Evolutionary conservation across 2,329 filamentous ascomycete genomes (phyloP).

Genomic region (Hymenoscyphus fraxineus): DNA sequence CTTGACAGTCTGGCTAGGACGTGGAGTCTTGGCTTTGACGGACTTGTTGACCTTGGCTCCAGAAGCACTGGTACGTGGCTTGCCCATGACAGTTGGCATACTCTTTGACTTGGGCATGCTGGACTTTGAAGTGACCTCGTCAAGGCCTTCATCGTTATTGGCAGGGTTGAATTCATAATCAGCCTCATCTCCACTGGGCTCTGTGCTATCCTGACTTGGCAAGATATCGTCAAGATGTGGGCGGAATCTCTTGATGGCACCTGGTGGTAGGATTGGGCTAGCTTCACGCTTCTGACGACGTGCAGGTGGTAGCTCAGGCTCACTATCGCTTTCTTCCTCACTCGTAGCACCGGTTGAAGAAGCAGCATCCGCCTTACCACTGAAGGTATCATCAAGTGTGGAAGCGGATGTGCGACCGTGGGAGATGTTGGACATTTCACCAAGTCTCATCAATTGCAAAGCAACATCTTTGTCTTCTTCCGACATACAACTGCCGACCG

Average conservation of each 20-base stretch:
- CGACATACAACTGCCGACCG: conserved; percentile 92
- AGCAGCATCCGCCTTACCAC: conserved; percentile 78
- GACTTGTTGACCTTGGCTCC: conserved; percentile 43
- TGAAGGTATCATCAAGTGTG: conserved; percentile 89
- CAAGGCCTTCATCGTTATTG: conserved; percentile 25
- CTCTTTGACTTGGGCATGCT: conserved; percentile 42
- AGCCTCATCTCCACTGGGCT: conserved; percentile 59
- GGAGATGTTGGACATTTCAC: conserved; percentile 89
- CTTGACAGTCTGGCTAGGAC: conserved; percentile 39
- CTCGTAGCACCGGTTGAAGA: conserved; percentile 84
- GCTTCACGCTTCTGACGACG: conserved; percentile 55
- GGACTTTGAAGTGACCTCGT: conserved; percentile 29
- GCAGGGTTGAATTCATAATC: conserved; percentile 43
- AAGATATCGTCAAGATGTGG: conserved; percentile 49
- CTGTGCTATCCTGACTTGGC: conserved; percentile 54
- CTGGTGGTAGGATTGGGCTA: conserved; percentile 48
- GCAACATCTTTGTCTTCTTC: conserved; percentile 93
- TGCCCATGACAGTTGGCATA: conserved; percentile 36
- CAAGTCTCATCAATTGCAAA: conserved; percentile 91
- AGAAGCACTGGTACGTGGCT: conserved; percentile 38
- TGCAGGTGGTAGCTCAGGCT: conserved; percentile 56
- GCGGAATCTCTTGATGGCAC: conserved; percentile 42
- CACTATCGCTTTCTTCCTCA: conserved; percentile 67
- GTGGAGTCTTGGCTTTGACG: conserved; percentile 40
- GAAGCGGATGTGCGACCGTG: conserved; percentile 91